phyloP scores from a whole-genome alignment of 805 yeast species.

The Kuraishia molischiana region DNA sequence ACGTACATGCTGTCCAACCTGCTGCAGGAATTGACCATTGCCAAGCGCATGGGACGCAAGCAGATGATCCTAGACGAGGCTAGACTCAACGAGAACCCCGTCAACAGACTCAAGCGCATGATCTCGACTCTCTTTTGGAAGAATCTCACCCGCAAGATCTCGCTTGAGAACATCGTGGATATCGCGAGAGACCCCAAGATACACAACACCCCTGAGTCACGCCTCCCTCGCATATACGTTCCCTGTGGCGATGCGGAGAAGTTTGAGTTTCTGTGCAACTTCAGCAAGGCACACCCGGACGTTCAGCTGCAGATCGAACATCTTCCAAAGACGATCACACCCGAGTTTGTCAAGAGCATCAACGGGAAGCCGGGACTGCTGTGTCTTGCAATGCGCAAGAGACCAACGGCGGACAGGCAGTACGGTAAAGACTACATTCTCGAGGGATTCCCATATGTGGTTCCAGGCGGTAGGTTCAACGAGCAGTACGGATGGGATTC shows the following conservation, averaged over 20 bases:
- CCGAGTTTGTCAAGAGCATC: conserved; percentile 67
- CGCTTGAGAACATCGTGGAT: conserved; percentile 46
- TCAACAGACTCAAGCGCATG: conserved; percentile 60
- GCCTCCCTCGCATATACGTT: conserved; percentile 67
- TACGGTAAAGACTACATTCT: conserved; percentile 35
- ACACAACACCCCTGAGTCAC: conserved; percentile 40
- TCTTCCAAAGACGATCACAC: conserved; percentile 66
- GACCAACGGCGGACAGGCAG: conserved; percentile 31
- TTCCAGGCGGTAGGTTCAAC: conserved; percentile 96
- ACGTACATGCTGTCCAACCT: conserved; percentile 84
- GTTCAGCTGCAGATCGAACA: conserved; percentile 62
- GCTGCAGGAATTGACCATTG: conserved; percentile 82
- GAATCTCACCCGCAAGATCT: conserved; percentile 61
- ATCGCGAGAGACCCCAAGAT: conserved; percentile 79
- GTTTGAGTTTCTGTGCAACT: conserved; percentile 51
- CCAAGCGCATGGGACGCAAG: conserved; percentile 69
- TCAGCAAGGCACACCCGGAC: conserved; percentile 45
- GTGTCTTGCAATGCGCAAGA: conserved; percentile 60
- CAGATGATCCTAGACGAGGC: conserved; percentile 77
- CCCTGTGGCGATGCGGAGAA: conserved; percentile 67
- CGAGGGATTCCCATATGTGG: conserved; percentile 76
- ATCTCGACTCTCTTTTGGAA: conserved; percentile 78
- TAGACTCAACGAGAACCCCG: conserved; percentile 81
- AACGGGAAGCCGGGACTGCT: conserved; percentile 80
- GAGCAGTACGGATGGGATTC: conserved; percentile 99